Base-by-base conservation (phyloP, 75 land plant genomes). In the Larix kaempferi region DNA sequence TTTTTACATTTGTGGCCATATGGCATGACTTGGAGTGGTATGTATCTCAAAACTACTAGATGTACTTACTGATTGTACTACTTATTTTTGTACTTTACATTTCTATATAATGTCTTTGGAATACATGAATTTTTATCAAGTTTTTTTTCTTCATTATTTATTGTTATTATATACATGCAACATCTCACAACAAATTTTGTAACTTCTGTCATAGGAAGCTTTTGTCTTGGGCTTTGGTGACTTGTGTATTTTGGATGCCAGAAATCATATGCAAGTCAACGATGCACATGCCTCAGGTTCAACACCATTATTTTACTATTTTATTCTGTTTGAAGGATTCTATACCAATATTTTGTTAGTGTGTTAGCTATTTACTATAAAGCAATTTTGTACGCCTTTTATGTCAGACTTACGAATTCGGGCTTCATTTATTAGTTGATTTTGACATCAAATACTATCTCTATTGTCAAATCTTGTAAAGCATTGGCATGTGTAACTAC, bases 11-110 rank as follows among this genome's bases (percentile, higher is more conserved):
- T 86, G 99, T 96, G 23, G 99, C 99, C 56, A 58, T 96, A 60
- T 96, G 99, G 99, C 99, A 96, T 84, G 99, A 96, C 76, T 75
- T 96, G 77, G 99, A 96, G 75, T 96, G 99, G 99, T 96, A 86
- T 44, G 80, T 62, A 26, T 49, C 19, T 60, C 15, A 41, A 25
- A 6, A 21, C 27, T 74, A 8, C 41, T 74, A 54, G 14, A 15
- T 71, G 64, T 44, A 44, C 8, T 44, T 44, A 44, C 41, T 41
- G 16, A 29, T 25, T 63, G 7, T 33, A 29, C 21, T 55, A 27
- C 4, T 79, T 76, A 57, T 58, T 49, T 26, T 75, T 56, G 17
- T 54, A 15, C 72, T 54, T 33, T 58, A 52, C 17, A 44, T 76
- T 33, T 54, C 55, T 39, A 44, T 21, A 22, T 52, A 29, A 52